Evolutionary conservation across 345 rosid genomes (phyloP).

Genomic region (Brassica incana): DNA sequence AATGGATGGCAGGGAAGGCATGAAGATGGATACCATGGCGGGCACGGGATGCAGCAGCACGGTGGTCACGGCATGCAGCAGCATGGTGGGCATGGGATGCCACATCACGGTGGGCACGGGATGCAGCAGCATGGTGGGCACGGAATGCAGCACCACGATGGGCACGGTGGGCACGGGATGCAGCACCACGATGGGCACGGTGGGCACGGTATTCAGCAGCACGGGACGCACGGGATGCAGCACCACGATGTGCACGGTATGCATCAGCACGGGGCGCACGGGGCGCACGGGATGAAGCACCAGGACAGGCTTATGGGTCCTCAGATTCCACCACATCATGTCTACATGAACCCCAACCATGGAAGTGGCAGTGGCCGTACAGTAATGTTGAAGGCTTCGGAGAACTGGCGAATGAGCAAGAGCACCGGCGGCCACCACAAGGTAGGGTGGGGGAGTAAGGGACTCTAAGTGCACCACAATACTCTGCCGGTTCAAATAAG

Average conservation of each 20-base stretch:
- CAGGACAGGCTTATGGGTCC: conserved; percentile 24
- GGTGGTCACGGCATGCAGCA: neutral
- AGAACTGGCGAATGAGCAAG: conserved; percentile 12
- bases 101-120: neutral
- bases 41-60: conserved; percentile 2
- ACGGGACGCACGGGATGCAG: neutral
- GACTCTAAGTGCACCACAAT: conserved; percentile 17
- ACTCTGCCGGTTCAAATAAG: conserved; percentile 5
- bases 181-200: neutral
- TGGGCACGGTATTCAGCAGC: neutral
- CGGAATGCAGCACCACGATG: neutral
- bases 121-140: neutral
- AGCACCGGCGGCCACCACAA: neutral
- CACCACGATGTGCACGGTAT: neutral
- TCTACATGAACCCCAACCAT: conserved; percentile 10
- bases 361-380: neutral
- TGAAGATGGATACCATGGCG: conserved; percentile 11
- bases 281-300: conserved; percentile 12
- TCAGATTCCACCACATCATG: conserved; percentile 20
- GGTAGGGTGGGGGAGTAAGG: conserved; percentile 25
- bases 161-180: neutral
- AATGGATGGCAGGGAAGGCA: conserved; percentile 28
- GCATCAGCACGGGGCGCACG: neutral
- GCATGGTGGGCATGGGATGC: neutral
- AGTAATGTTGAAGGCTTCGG: conserved; percentile 11